Conservation (phyloP, 345 rosid genomes). For the Gossypium sturtianum region DNA sequence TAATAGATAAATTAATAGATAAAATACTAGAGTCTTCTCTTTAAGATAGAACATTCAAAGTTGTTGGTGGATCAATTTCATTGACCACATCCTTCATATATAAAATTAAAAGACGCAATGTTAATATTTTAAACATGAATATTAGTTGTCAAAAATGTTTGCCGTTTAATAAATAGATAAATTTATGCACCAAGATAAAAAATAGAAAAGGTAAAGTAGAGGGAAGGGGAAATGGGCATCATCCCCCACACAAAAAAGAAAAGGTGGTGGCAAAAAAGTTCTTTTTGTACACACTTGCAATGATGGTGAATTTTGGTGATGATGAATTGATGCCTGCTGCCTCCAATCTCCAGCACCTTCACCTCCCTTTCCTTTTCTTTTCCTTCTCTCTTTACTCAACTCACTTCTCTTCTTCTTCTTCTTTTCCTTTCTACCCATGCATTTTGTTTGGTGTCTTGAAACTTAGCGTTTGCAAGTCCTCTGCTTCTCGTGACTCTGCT, state of each 20-base stretch:
- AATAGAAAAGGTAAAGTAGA: neutral
- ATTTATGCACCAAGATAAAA: neutral
- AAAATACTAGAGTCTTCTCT: no score
- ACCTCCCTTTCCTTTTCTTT: neutral
- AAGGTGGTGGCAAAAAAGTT: neutral
- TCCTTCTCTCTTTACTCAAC: neutral
- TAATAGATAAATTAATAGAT: no score
- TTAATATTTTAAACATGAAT: neutral
- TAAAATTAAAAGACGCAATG: neutral
- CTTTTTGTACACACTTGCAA: neutral
- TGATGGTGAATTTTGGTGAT: neutral
- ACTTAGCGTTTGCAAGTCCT: conserved; percentile 47
- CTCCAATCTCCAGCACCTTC: neutral
- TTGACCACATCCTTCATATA: neutral
- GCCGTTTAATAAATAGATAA: no score
- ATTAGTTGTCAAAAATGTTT: neutral
- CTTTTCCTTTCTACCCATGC: conserved; percentile 19
- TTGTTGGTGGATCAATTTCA: no score
- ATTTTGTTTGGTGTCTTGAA: conserved; percentile 66
- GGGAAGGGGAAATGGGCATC: neutral
- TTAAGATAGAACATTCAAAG: neutral
- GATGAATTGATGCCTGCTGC: neutral
- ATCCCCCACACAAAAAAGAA: conserved; percentile 30
- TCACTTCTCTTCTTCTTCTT: neutral
- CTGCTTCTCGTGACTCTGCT: conserved; percentile 50